Evolutionary conservation across 768 basidiomycete genomes (phyloP).

Genomic region (Podaxis pistillaris): DNA sequence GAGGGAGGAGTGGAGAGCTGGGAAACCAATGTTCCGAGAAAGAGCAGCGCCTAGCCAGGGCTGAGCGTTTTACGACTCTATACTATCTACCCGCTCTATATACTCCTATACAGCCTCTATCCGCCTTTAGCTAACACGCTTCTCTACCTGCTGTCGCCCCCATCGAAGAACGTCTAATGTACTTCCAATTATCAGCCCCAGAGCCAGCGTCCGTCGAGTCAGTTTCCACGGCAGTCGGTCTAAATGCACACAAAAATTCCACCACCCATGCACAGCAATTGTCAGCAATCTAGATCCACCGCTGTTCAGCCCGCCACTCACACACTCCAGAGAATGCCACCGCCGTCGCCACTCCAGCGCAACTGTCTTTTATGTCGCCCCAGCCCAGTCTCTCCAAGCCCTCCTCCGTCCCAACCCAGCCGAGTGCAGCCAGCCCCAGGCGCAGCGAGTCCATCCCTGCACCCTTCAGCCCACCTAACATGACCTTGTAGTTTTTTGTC

Average conservation of each 20-base stretch:
- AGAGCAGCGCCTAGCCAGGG: not conserved
- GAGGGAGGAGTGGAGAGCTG: not conserved
- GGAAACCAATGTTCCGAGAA: not conserved
- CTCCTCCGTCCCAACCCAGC: constrained; percentile 46
- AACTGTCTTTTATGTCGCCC: constrained; percentile 45
- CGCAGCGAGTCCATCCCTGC: constrained; percentile 56
- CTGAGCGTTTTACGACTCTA: not conserved
- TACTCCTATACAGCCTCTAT: not conserved
- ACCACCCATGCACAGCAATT: not conserved
- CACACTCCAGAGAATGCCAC: constrained; percentile 53
- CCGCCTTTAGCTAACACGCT: constrained; percentile 16
- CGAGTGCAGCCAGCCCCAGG: constrained; percentile 39
- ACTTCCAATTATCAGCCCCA: constrained; percentile 60
- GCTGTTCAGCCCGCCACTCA: constrained; percentile 29
- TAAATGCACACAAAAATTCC: constrained; percentile 24
- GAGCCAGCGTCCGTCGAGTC: constrained; percentile 42
- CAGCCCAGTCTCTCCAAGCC: constrained; percentile 35
- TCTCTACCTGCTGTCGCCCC: constrained; percentile 28
- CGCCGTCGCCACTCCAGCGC: constrained; percentile 66
- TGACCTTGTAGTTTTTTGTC: constrained; percentile 89
- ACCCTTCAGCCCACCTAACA: constrained; percentile 68
- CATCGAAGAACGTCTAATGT: constrained; percentile 47
- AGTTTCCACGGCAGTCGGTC: constrained; percentile 58
- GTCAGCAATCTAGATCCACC: not conserved
- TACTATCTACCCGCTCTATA: not conserved